phyloP scores from a whole-genome alignment of 352 stramenopile species.

The Pythium vanterpoolii region DNA sequence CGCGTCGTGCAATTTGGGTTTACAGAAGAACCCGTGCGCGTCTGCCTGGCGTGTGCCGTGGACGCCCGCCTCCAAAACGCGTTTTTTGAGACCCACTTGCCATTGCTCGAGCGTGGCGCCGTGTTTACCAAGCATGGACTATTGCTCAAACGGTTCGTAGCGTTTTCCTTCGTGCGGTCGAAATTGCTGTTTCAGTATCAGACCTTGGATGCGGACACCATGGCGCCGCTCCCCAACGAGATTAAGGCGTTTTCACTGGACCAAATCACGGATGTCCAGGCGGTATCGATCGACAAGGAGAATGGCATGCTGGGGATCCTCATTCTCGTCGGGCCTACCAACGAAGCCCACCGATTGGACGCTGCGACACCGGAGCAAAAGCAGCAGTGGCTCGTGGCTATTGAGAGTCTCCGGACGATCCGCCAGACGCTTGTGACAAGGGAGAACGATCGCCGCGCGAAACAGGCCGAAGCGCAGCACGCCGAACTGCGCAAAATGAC shows the following conservation, averaged over 20 bases:
- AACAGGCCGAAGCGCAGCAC: constrained; percentile 57
- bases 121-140: constrained; percentile 71
- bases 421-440: constrained; percentile 37
- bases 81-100: constrained; percentile 64
- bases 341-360: constrained; percentile 59
- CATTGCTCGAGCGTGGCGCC: constrained; percentile 54
- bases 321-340: constrained; percentile 33
- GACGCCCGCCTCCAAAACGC: constrained; percentile 50
- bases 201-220: constrained; percentile 49
- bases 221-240: constrained; percentile 31
- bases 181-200: constrained; percentile 77
- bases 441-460: constrained; percentile 52
- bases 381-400: constrained; percentile 58
- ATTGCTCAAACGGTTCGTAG: constrained; percentile 51
- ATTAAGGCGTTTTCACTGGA: constrained; percentile 71
- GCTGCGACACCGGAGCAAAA: constrained; percentile 39
- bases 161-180: constrained; percentile 51
- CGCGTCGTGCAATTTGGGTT: constrained; percentile 68
- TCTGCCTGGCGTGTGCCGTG: constrained; percentile 42
- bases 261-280: constrained; percentile 48
- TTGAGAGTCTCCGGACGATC: constrained; percentile 44
- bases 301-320: constrained; percentile 52
- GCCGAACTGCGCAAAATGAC: constrained; percentile 54
- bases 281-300: constrained; percentile 43
- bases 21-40: constrained; percentile 51